A percentile compares a stretch with the other conserved stretches of the same genome.
Evolutionary conservation across 345 rosid species (phyloP).

Genomic region (Moricandia moricandioides): DNA sequence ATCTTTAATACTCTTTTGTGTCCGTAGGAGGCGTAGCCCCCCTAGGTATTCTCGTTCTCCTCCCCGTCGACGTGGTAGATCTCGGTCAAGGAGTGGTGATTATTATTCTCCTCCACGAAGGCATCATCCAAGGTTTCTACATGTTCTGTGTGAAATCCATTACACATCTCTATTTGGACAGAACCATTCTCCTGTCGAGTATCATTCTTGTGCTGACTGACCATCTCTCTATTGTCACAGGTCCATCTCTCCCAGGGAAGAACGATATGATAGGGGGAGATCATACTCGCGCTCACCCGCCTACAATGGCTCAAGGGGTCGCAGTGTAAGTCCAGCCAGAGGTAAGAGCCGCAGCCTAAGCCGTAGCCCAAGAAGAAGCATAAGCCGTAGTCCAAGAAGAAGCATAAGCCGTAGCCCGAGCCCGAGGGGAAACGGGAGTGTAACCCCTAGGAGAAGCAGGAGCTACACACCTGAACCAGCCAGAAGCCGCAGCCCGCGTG

Average conservation of each 20-base stretch:
- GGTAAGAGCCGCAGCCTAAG: conserved; percentile 46
- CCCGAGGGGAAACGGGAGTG: conserved; percentile 7
- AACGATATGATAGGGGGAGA: conserved; percentile 38
- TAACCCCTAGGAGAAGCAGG: conserved; percentile 26
- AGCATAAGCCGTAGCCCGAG: not conserved
- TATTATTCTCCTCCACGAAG: conserved; percentile 59
- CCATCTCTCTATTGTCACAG: conserved; percentile 37
- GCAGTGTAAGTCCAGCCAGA: conserved; percentile 24
- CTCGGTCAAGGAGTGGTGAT: conserved; percentile 50
- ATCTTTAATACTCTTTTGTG: not conserved
- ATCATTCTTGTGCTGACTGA: conserved; percentile 2
- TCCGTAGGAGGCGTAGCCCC: conserved; percentile 57
- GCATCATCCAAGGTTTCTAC: conserved; percentile 53
- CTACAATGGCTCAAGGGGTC: conserved; percentile 60
- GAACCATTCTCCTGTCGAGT: not conserved
- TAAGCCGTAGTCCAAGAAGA: conserved; percentile 32
- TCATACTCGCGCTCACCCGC: conserved; percentile 43
- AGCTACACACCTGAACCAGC: conserved; percentile 30
- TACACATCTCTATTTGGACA: not conserved
- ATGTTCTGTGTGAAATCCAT: conserved; percentile 6
- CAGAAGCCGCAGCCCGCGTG: conserved; percentile 20
- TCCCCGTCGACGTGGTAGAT: conserved; percentile 64
- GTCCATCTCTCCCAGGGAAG: conserved; percentile 66
- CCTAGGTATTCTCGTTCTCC: conserved; percentile 54
- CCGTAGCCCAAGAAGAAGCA: conserved; percentile 44